Conservation (phyloP, 352 stramenopile genomes). For the Phytophthora sp. region DNA sequence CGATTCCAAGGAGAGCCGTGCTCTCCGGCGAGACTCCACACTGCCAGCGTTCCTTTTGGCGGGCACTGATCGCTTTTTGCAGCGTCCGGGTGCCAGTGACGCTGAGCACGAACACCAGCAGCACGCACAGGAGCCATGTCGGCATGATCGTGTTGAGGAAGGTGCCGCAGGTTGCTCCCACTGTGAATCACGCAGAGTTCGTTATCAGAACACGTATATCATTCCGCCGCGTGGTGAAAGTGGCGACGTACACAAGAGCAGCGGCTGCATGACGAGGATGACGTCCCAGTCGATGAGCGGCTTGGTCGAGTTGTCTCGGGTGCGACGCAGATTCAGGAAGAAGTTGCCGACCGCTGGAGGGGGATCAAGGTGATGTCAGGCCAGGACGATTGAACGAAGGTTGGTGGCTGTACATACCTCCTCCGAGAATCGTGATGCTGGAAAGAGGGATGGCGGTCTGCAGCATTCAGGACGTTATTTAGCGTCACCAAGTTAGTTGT, state of each 20-base stretch:
- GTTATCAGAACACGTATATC: constrained; percentile 6
- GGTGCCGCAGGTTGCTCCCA: constrained; percentile 79
- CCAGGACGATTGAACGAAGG: background rate
- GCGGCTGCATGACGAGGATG: constrained; percentile 96
- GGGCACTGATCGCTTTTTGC: constrained; percentile 89
- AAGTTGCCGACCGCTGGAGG: constrained; percentile 90
- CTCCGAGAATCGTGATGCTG: constrained; percentile 97
- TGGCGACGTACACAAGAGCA: constrained; percentile 68
- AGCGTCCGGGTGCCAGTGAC: constrained; percentile 90
- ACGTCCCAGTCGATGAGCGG: constrained; percentile 98
- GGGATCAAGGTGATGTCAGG: background rate
- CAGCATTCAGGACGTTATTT: background rate
- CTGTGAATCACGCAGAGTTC: constrained; percentile 27
- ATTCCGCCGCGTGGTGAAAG: background rate
- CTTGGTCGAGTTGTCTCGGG: constrained; percentile 86
- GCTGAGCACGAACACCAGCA: constrained; percentile 91
- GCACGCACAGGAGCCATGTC: constrained; percentile 86
- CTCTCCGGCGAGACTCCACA: constrained; percentile 30
- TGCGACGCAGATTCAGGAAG: constrained; percentile 90
- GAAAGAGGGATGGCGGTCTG: constrained; percentile 93
- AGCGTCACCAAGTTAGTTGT: background rate
- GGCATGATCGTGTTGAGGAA: constrained; percentile 93
- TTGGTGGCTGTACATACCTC: constrained; percentile 39
- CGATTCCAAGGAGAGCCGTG: constrained; percentile 16
- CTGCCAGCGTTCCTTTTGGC: constrained; percentile 84